phyloP scores from a whole-genome alignment of 202 grass and related monocot genomes.

The Elaeis oleifera region DNA sequence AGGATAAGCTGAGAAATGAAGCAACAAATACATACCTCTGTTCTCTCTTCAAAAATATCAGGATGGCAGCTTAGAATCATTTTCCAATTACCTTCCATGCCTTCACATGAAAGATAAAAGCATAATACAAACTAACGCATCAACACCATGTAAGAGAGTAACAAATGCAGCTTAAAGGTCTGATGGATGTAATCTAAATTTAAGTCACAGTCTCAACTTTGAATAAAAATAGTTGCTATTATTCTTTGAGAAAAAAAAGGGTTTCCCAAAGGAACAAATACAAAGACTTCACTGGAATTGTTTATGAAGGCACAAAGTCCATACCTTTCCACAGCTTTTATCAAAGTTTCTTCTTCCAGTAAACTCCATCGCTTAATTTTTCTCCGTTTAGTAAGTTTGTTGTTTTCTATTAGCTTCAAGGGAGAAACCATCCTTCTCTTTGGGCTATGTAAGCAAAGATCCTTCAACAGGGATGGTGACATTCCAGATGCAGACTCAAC shows the following conservation, averaged over 20 bases:
- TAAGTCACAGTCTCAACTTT: too few species aligned
- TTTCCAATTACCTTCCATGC: conserved; percentile 52
- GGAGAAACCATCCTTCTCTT: conserved; percentile 43
- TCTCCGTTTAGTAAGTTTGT: conserved; percentile 30
- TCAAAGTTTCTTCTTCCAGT: conserved; percentile 57
- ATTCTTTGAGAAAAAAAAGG: too few species aligned
- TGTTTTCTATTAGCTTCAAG: conserved; percentile 28
- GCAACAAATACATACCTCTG: conserved; percentile 27
- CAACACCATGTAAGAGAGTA: too few species aligned
- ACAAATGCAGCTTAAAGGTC: too few species aligned
- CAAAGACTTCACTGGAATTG: too few species aligned
- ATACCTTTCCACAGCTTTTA: conserved; percentile 48
- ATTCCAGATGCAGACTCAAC: conserved; percentile 23
- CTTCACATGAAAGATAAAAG: conserved; percentile 23
- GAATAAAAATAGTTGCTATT: too few species aligned
- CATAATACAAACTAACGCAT: neutral
- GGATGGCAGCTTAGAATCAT: conserved; percentile 31
- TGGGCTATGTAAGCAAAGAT: conserved; percentile 36
- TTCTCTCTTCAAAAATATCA: conserved; percentile 51
- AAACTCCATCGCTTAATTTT: conserved; percentile 36
- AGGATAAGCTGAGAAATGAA: neutral
- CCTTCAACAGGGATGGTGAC: conserved; percentile 18
- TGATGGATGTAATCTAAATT: too few species aligned
- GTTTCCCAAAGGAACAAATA: too few species aligned
- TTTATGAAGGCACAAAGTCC: neutral